Conservation (phyloP, 2,329 filamentous ascomycete genomes). For the Dactylellina parvicollis region DNA sequence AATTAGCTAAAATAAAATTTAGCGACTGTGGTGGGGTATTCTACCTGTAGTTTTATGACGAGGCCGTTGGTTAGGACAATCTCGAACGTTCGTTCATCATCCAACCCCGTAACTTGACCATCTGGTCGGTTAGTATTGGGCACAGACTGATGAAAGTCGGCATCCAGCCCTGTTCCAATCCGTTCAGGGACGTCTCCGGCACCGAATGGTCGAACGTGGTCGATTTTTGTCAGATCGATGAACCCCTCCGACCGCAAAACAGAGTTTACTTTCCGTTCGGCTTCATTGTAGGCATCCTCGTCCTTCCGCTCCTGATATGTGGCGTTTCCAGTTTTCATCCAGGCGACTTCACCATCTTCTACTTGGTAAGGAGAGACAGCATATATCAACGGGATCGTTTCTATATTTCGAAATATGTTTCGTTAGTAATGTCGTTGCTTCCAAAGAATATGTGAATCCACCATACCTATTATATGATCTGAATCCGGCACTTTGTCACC, state of each 20-base stretch:
- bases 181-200: slow-evolving; percentile 32
- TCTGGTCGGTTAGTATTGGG: slow-evolving; percentile 65
- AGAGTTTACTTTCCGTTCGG: slow-evolving; percentile 69
- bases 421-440: slow-evolving; percentile 4
- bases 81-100: slow-evolving; percentile 71
- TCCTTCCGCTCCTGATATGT: slow-evolving; percentile 67
- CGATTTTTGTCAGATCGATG: slow-evolving; percentile 70
- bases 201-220: slow-evolving; percentile 67
- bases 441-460: not conserved
- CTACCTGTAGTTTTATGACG: slow-evolving; percentile 70
- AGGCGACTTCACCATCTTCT: slow-evolving; percentile 67
- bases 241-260: slow-evolving; percentile 71
- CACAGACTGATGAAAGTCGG: slow-evolving; percentile 52
- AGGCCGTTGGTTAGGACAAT: slow-evolving; percentile 71
- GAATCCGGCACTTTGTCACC: slow-evolving; percentile 66
- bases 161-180: slow-evolving; percentile 44
- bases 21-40: not conserved
- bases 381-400: slow-evolving; percentile 67
- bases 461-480: slow-evolving; percentile 66
- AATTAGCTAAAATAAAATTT: slow-evolving; percentile 9
- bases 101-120: slow-evolving; percentile 66
- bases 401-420: slow-evolving; percentile 1
- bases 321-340: slow-evolving; percentile 65
- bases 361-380: slow-evolving; percentile 71
- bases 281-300: slow-evolving; percentile 69